Percentiles rank a stretch among this genome's conserved stretches.
phyloP scores from a whole-genome alignment of 768 basidiomycete species.

The Pilatotrama ljubarskyi region DNA sequence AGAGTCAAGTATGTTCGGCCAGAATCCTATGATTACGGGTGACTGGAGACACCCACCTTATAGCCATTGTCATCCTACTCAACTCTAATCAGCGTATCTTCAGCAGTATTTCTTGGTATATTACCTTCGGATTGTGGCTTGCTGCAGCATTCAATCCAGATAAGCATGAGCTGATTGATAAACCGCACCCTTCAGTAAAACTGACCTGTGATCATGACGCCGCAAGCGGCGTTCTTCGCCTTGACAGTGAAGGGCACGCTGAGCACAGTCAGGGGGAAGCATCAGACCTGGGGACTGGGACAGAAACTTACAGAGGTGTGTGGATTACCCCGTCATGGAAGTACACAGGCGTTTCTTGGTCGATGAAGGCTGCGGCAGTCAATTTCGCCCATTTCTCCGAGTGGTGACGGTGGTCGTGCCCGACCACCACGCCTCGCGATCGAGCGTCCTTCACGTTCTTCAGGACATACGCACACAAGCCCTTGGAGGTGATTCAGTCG shows the following conservation, averaged over 20 bases:
- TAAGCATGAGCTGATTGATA: no score
- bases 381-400: conserved; percentile 76
- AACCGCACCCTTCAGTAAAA: not conserved
- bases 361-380: conserved; percentile 69
- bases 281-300: not conserved
- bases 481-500: no score
- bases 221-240: conserved; percentile 66
- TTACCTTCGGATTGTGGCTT: conserved; percentile 86
- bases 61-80: conserved; percentile 82
- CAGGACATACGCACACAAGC: conserved; percentile 72
- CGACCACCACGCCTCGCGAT: conserved; percentile 73
- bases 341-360: conserved; percentile 66
- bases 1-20: not conserved
- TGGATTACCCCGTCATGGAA: conserved; percentile 71
- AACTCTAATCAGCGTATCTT: not conserved
- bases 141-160: conserved; percentile 41
- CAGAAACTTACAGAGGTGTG: conserved; percentile 62
- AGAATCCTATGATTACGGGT: not conserved
- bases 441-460: conserved; percentile 52
- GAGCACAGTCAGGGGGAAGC: not conserved
- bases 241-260: conserved; percentile 84
- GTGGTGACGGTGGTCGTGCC: conserved; percentile 84
- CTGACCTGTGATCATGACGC: conserved; percentile 88
- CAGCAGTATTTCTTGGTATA: not conserved
- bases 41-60: conserved; percentile 50